Conservation (phyloP, 768 basidiomycete species). For the Suillus placidus region DNA sequence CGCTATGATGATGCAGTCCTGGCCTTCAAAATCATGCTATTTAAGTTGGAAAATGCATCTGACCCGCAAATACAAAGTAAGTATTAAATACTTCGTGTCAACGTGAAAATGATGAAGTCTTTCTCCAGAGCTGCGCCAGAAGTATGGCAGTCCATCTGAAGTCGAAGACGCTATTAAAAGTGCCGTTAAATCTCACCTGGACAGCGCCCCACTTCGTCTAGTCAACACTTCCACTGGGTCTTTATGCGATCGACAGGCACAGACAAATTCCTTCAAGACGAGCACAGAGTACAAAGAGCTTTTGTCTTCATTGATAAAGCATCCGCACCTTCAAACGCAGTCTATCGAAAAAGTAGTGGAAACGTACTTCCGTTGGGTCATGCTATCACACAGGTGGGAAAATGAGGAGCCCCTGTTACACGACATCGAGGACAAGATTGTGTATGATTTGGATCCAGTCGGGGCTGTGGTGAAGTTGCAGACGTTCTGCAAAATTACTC, state of each 20-base stretch:
- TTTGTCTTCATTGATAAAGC: neutral
- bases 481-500: conserved; percentile 5
- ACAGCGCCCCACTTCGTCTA: neutral
- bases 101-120: neutral
- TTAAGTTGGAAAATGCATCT: neutral
- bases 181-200: neutral
- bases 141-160: neutral
- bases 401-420: neutral
- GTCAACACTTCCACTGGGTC: conserved; percentile 6
- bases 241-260: conserved; percentile 2
- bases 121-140: neutral
- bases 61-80: neutral
- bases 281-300: conserved; percentile 1
- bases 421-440: neutral
- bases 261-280: neutral
- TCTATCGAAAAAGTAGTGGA: conserved; percentile 2
- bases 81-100: neutral
- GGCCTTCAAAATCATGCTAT: conserved; percentile 1
- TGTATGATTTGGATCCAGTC: neutral
- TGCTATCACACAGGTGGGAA: conserved; percentile 11
- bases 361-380: conserved; percentile 4
- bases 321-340: neutral
- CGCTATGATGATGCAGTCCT: neutral
- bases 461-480: conserved; percentile 1
- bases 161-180: neutral